A percentile compares a stretch with the other conserved stretches of the same genome.
phyloP scores from a whole-genome alignment of 2,329 filamentous ascomycete species.

The Penicillium sp. region DNA sequence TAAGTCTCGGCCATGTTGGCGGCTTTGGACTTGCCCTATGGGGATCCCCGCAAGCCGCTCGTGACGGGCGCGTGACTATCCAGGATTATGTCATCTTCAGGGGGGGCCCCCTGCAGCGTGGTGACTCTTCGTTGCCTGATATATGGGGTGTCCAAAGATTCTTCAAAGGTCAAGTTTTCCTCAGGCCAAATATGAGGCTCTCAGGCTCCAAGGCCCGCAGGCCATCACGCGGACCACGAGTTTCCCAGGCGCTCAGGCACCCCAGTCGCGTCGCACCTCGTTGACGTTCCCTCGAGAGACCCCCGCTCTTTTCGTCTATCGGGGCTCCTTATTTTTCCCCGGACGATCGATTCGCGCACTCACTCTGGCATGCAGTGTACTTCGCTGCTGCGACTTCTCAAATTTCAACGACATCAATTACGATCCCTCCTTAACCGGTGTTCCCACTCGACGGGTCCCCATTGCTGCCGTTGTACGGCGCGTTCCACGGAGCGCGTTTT shows the following conservation, averaged over 20 bases:
- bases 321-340: constrained; percentile 7
- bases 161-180: neutral
- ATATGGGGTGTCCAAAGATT: neutral
- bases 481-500: constrained; percentile 31
- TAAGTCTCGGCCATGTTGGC: constrained; percentile 5
- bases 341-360: constrained; percentile 4
- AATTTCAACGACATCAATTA: neutral
- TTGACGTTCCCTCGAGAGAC: constrained; percentile 19
- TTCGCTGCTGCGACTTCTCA: neutral
- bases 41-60: neutral
- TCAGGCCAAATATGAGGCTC: neutral
- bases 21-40: constrained; percentile 5
- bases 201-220: neutral
- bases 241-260: constrained; percentile 13
- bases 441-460: constrained; percentile 7
- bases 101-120: neutral
- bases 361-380: constrained; percentile 4
- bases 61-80: neutral
- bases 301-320: constrained; percentile 21
- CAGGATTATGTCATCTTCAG: neutral
- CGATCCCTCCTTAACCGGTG: neutral
- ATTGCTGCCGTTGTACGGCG: constrained; percentile 27
- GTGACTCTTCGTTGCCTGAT: neutral
- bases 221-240: constrained; percentile 9
- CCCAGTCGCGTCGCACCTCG: constrained; percentile 25